Base-by-base conservation (phyloP, 495 filamentous ascomycete genomes). In the Tuber melanosporum region DNA sequence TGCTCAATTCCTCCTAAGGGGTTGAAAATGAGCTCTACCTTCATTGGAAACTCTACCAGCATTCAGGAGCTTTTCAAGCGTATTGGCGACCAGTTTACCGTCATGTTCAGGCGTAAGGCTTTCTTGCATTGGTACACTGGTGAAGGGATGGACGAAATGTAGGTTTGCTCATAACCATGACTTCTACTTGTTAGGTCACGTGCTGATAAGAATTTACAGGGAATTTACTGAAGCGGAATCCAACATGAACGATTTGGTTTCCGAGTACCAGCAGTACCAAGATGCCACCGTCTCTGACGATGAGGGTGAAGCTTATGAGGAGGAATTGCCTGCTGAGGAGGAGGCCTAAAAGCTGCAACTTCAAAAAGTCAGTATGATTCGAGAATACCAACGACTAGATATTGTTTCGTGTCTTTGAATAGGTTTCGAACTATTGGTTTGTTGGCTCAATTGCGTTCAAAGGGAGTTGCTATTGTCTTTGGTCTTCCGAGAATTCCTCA, bases 81-180 rank as follows among this genome's bases (percentile, higher is more conserved):
- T 90, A 89, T 99, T 82, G 95, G 95, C 85, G 95, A 99, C 84
- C 95, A 99, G 88, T 99, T 99, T 91, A 94, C 91, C 87, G 96
- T 96, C 84, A 99, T 99, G 95, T 99, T 98, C 92, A 89, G 95
- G 87, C 94, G 95, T 86, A 99, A 98, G 92, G 95, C 95, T 91
- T 99, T 99, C 94, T 93, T 99, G 92, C 95, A 98, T 91, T 99
- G 95, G 95, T 99, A 99, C 87, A 99, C 95, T 90, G 94, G 94
- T 85, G 95, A 99, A 91, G 95, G 95, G 89, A 99, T 99, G 95
- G 95, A 99, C 88, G 95, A 99, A 92, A 98, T 98, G 95, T 83
- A 69, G 80, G 80, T 78, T 75, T 45, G 17, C 45, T 20, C 9
- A 43, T 47, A 46, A 17, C 46, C 14, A 14, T 44, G 0, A 47